Percentiles rank a stretch among this genome's conserved stretches.
phyloP scores from a whole-genome alignment of 1,139 yeast species.

The Magnusiomyces sp. region DNA sequence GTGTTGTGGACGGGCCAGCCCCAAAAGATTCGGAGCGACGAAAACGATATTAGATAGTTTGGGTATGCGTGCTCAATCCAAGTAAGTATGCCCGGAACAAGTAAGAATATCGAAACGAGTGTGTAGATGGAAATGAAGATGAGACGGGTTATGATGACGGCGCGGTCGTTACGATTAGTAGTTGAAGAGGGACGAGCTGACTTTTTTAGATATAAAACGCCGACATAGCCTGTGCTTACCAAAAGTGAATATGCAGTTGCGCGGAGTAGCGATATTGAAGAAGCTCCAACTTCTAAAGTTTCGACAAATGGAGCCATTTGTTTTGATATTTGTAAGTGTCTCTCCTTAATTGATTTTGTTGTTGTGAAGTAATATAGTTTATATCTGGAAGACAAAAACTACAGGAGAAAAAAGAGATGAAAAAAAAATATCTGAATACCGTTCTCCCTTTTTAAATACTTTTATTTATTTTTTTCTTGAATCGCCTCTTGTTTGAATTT shows the following conservation, averaged over 20 bases:
- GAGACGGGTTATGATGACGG: constrained; percentile 36
- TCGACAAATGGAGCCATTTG: too few relatives aligned
- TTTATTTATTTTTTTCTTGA: too few relatives aligned
- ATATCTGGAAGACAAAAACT: too few relatives aligned
- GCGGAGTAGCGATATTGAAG: neutral
- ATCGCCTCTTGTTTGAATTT: too few relatives aligned
- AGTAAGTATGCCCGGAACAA: constrained; percentile 19
- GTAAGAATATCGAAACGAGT: constrained; percentile 28
- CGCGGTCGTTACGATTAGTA: constrained; percentile 26
- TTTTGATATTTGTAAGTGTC: too few relatives aligned
- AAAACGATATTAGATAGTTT: constrained; percentile 19
- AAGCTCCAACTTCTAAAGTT: neutral
- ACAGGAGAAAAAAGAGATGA: too few relatives aligned
- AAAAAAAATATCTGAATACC: too few relatives aligned
- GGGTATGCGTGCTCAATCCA: constrained; percentile 14
- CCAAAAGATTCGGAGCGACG: constrained; percentile 28
- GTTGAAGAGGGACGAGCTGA: constrained; percentile 26
- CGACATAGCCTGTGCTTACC: constrained; percentile 23
- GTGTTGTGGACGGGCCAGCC: constrained; percentile 21
- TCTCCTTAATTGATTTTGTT: too few relatives aligned
- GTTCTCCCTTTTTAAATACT: too few relatives aligned
- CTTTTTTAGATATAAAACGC: constrained; percentile 26
- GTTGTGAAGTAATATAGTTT: too few relatives aligned
- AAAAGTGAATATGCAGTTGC: constrained; percentile 9
- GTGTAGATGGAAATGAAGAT: constrained; percentile 32